These are phyloP conservation scores for Phytopythium boreale DNA, from an alignment of 352 stramenopile species.

Conservation along the genomic window DNA sequence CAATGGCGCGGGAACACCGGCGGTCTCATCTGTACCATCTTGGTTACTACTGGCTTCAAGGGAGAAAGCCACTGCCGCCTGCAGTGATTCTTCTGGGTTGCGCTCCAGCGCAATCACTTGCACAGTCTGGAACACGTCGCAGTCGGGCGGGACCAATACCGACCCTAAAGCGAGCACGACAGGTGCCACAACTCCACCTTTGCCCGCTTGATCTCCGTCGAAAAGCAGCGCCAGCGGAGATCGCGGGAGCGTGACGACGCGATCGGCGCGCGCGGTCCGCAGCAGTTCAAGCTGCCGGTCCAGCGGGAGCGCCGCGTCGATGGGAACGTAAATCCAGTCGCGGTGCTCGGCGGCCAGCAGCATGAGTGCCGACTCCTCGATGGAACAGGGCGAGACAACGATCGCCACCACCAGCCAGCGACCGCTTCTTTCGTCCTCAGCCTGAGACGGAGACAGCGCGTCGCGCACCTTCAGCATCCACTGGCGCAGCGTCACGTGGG, in stretches of 20 bases:
- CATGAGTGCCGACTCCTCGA: slow-evolving; percentile 45
- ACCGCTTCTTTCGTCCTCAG: not conserved
- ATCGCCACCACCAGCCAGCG: slow-evolving; percentile 32
- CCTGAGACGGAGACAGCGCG: not conserved
- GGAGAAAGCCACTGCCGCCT: not conserved
- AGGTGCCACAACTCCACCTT: not conserved
- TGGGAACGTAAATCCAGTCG: slow-evolving; percentile 40
- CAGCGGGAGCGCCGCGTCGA: slow-evolving; percentile 34
- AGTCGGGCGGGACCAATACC: not conserved
- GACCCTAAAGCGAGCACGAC: not conserved
- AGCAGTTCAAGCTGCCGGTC: slow-evolving; percentile 27
- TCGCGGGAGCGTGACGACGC: slow-evolving; percentile 27
- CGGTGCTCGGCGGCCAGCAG: slow-evolving; percentile 26
- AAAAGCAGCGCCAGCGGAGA: slow-evolving; percentile 22
- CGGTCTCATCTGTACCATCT: not conserved
- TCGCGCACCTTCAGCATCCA: slow-evolving; percentile 18
- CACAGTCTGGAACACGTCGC: slow-evolving; percentile 16
- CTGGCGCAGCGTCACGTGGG: slow-evolving; percentile 15
- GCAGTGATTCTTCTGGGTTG: not conserved
- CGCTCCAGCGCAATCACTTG: slow-evolving; percentile 14
- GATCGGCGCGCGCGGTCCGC: slow-evolving; percentile 13
- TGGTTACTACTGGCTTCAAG: not conserved
- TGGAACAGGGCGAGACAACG: slow-evolving; percentile 36
- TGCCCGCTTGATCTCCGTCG: not conserved
- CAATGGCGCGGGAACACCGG: slow-evolving; percentile 16